Conservation (phyloP, 805 yeast genomes). For the Candida methanosorbosa region DNA sequence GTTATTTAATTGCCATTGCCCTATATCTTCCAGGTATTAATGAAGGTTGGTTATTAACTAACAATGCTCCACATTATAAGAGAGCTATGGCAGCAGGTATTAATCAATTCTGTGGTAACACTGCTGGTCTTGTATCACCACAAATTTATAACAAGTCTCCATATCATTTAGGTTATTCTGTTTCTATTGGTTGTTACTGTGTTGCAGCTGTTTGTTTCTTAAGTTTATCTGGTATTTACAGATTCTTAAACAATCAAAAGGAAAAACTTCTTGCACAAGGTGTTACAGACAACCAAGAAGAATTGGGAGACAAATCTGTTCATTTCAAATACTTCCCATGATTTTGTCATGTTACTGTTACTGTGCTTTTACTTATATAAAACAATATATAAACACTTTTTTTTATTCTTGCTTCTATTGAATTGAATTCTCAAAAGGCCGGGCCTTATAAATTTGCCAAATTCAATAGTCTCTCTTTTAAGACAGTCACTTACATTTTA, state of each 20-base stretch:
- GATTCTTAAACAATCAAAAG: neutral
- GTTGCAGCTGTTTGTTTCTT: slow-evolving; percentile 9
- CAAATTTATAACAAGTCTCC: neutral
- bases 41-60: slow-evolving; percentile 7
- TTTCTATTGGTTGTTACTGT: slow-evolving; percentile 5
- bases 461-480: too few species aligned
- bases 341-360: too few species aligned
- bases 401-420: too few species aligned
- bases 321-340: neutral
- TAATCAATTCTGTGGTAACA: slow-evolving; percentile 46
- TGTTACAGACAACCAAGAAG: neutral
- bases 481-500: too few species aligned
- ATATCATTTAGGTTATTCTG: neutral
- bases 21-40: slow-evolving; percentile 1
- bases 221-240: slow-evolving; percentile 4
- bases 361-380: too few species aligned
- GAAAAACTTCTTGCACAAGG: neutral
- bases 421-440: too few species aligned
- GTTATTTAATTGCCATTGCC: slow-evolving; percentile 4
- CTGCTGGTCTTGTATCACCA: slow-evolving; percentile 38
- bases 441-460: too few species aligned
- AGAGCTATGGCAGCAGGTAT: slow-evolving; percentile 52
- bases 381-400: too few species aligned
- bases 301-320: neutral
- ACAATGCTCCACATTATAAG: slow-evolving; percentile 8